Evolutionary conservation across 768 basidiomycete species (phyloP).

Genomic region (Lentinula detonsa): DNA sequence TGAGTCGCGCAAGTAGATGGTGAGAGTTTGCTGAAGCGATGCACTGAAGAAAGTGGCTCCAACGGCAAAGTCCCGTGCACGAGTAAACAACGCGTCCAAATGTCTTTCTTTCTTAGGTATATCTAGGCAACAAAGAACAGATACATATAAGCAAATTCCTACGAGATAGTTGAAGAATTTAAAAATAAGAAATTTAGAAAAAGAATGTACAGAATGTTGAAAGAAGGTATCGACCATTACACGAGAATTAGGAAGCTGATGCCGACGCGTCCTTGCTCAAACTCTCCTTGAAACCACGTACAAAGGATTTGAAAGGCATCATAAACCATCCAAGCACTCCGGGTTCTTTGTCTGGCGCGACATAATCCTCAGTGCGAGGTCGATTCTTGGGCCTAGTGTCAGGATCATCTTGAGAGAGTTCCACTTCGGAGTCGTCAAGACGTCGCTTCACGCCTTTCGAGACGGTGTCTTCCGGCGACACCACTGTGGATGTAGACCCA

Average conservation of each 20-base stretch:
- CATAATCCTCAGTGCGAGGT: constrained; percentile 42
- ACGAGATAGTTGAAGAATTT: neutral
- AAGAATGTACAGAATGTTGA: neutral
- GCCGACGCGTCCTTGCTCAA: constrained; percentile 20
- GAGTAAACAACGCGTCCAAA: neutral
- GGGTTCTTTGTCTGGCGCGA: constrained; percentile 36
- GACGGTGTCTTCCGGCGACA: neutral
- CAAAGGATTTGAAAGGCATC: constrained; percentile 57
- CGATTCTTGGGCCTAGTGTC: constrained; percentile 45
- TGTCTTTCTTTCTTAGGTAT: neutral
- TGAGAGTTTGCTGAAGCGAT: constrained; percentile 9
- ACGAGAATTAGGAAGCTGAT: neutral
- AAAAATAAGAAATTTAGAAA: neutral
- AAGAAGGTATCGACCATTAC: neutral
- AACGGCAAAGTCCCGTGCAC: neutral
- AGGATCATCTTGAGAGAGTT: constrained; percentile 27
- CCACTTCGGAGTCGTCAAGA: constrained; percentile 4
- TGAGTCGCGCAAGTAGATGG: neutral
- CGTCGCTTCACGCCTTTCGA: constrained; percentile 6
- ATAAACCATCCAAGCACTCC: constrained; percentile 52
- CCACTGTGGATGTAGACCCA: constrained; percentile 12
- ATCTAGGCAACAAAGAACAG: neutral
- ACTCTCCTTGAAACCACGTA: constrained; percentile 64
- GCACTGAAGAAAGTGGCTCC: constrained; percentile 6
- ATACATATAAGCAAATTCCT: neutral